These are phyloP conservation scores for Notholithocarpus densiflorus DNA, from an alignment of 306 rosid species.

Conservation along the genomic window DNA sequence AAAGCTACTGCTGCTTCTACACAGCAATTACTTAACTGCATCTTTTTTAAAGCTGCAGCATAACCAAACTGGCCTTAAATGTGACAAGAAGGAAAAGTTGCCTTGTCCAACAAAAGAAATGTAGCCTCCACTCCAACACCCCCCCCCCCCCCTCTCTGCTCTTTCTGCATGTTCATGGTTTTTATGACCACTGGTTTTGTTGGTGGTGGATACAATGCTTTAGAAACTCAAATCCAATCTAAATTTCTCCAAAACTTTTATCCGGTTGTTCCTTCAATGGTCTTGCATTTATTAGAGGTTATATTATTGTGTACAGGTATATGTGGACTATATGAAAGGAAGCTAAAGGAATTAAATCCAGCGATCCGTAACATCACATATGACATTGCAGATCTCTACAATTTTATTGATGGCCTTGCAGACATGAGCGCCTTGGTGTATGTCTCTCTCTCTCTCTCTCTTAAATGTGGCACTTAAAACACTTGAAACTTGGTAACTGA, in stretches of 20 bases:
- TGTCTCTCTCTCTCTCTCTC: constrained; percentile 33
- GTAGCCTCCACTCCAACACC: background rate
- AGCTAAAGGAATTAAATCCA: constrained; percentile 93
- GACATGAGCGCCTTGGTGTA: constrained; percentile 99
- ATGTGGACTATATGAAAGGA: constrained; percentile 91
- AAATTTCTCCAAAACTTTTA: background rate
- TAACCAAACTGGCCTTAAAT: too few species aligned
- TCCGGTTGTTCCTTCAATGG: background rate
- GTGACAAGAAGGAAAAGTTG: too few species aligned
- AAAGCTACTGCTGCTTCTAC: too few species aligned
- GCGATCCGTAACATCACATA: constrained; percentile 79
- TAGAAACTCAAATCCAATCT: background rate
- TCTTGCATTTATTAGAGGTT: constrained; percentile 16
- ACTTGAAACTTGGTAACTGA: background rate
- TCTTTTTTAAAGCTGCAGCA: too few species aligned
- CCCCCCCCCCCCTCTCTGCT: too few species aligned
- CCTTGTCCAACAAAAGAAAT: background rate
- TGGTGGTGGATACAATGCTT: background rate
- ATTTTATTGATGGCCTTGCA: constrained; percentile 90
- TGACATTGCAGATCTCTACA: constrained; percentile 88
- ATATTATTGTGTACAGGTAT: constrained; percentile 56
- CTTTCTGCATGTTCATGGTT: background rate
- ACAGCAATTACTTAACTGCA: too few species aligned
- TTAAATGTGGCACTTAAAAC: background rate
- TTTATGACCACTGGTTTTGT: background rate